Evolutionary conservation across 1,139 yeast species (phyloP).

Genomic region (Geotrichum cucujoidarum): DNA sequence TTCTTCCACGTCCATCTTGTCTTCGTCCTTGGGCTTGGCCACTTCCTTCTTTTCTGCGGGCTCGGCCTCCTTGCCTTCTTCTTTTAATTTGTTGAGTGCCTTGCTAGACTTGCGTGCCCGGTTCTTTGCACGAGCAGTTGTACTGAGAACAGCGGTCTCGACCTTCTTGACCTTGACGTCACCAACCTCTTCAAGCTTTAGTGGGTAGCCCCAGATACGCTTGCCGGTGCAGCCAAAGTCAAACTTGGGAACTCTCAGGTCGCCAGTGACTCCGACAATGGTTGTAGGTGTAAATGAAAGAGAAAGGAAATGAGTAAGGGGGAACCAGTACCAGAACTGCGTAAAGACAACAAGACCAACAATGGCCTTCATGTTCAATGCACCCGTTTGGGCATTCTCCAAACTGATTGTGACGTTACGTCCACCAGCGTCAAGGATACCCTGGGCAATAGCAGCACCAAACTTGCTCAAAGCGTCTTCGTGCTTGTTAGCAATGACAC

Average conservation of each 20-base stretch:
- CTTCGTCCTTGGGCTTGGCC: slow-evolving; percentile 23
- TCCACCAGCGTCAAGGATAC: slow-evolving; percentile 98
- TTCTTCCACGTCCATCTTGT: slow-evolving; percentile 32
- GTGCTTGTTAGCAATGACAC: slow-evolving; percentile 76
- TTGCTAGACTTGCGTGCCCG: slow-evolving; percentile 66
- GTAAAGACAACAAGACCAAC: slow-evolving; percentile 86
- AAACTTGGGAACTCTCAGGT: slow-evolving; percentile 82
- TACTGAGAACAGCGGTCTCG: slow-evolving; percentile 88
- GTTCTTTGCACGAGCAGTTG: slow-evolving; percentile 88
- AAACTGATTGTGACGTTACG: slow-evolving; percentile 92
- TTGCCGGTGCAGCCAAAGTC: slow-evolving; percentile 77
- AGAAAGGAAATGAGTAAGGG: slow-evolving; percentile 86
- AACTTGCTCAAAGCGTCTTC: slow-evolving; percentile 96
- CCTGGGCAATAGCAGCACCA: slow-evolving; percentile 96
- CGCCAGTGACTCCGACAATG: slow-evolving; percentile 78
- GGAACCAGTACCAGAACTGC: slow-evolving; percentile 99
- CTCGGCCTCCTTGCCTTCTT: slow-evolving; percentile 44
- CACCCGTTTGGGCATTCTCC: slow-evolving; percentile 87
- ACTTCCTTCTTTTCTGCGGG: slow-evolving; percentile 27
- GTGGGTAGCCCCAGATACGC: slow-evolving; percentile 83
- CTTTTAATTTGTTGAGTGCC: slow-evolving; percentile 37
- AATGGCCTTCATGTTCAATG: slow-evolving; percentile 82
- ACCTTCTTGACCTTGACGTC: slow-evolving; percentile 85
- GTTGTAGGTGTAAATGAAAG: slow-evolving; percentile 92
- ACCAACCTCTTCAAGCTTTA: slow-evolving; percentile 73